Evolutionary conservation across 1,284 basidiomycete species (phyloP).

Genomic region (Trametes pubescens): DNA sequence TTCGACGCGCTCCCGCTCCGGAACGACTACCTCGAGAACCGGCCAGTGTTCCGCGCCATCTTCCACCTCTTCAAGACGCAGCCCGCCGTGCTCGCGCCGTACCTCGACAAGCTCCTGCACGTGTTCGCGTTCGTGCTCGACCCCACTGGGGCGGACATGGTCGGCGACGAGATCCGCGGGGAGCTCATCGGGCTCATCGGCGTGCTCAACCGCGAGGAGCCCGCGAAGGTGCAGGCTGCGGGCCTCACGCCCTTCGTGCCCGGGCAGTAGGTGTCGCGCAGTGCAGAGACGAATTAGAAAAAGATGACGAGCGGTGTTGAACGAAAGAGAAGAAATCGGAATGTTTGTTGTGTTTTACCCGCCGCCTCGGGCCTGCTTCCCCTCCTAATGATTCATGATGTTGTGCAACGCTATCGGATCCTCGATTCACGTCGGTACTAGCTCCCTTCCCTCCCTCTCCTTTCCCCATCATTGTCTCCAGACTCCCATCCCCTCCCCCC

Average conservation of each 20-base stretch:
- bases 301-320: slow-evolving; percentile 2
- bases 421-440: slow-evolving; percentile 4
- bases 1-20: slow-evolving; percentile 86
- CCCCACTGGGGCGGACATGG: slow-evolving; percentile 74
- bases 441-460: background rate
- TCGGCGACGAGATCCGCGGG: slow-evolving; percentile 78
- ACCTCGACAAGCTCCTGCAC: slow-evolving; percentile 84
- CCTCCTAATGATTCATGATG: slow-evolving; percentile 19
- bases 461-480: slow-evolving; percentile 8
- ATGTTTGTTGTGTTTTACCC: slow-evolving; percentile 18
- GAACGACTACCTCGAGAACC: slow-evolving; percentile 91
- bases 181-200: slow-evolving; percentile 82
- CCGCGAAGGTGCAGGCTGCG: slow-evolving; percentile 78
- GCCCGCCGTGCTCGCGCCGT: slow-evolving; percentile 74
- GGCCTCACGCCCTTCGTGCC: slow-evolving; percentile 67
- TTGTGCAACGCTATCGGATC: slow-evolving; percentile 32
- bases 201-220: slow-evolving; percentile 77
- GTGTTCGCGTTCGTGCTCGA: slow-evolving; percentile 90
- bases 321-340: slow-evolving; percentile 17
- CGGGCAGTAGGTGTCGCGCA: slow-evolving; percentile 20
- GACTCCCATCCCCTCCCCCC: slow-evolving; percentile 3
- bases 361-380: slow-evolving; percentile 17
- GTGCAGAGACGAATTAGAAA: background rate
- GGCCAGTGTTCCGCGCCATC: slow-evolving; percentile 89
- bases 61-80: slow-evolving; percentile 88